A percentile compares a stretch with the other conserved stretches of the same genome.
These are phyloP conservation scores for Xylariales sp. DNA, from an alignment of 2,329 filamentous ascomycete species.

Conservation along the genomic window DNA sequence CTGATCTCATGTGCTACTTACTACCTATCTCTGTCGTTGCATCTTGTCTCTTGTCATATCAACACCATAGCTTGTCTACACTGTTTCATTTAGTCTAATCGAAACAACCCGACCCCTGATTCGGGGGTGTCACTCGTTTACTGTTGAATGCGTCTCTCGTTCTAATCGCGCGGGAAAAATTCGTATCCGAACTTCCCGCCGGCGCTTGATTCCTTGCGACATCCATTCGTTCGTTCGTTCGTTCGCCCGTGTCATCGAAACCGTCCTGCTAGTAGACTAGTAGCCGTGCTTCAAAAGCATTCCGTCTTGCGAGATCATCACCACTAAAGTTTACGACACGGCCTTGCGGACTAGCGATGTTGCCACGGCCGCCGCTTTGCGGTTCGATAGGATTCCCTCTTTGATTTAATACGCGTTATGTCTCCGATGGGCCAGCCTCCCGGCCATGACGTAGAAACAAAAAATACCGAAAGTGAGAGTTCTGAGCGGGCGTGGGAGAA, in stretches of 20 bases:
- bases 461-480: conserved; percentile 21
- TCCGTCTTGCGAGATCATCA: neutral
- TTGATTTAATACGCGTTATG: conserved; percentile 40
- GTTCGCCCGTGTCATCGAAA: neutral
- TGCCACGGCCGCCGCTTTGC: conserved; percentile 27
- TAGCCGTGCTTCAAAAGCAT: neutral
- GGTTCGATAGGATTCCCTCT: conserved; percentile 35
- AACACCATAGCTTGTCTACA: conserved; percentile 8
- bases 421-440: conserved; percentile 38
- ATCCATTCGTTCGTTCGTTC: conserved; percentile 1
- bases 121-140: conserved; percentile 29
- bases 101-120: neutral
- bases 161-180: neutral
- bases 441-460: conserved; percentile 39
- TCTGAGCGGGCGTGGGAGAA: conserved; percentile 23
- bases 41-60: neutral
- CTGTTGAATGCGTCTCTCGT: neutral
- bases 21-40: neutral
- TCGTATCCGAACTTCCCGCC: conserved; percentile 24
- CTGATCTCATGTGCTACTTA: too few species aligned
- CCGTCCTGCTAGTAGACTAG: too few species aligned
- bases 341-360: conserved; percentile 28
- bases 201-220: neutral
- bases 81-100: neutral
- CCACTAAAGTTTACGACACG: neutral